Conservation (phyloP, 768 basidiomycete species). For the Dentipellis fragilis region DNA sequence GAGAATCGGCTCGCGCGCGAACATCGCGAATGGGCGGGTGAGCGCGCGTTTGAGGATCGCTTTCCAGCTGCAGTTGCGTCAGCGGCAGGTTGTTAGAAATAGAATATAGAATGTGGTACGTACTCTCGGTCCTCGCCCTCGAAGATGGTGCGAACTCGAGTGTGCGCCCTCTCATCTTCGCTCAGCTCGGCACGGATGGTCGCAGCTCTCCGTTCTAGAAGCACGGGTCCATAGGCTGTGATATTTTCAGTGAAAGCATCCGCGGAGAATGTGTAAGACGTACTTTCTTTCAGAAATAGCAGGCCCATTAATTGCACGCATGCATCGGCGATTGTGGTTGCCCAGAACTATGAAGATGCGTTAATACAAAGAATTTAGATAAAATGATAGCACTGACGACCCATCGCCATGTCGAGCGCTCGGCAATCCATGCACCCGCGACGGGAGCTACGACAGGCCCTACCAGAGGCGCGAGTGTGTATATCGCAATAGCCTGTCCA, state of each 20-base stretch:
- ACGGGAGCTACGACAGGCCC: slow-evolving; percentile 59
- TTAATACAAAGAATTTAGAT: background rate
- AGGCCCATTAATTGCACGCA: slow-evolving; percentile 45
- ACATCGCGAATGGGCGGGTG: slow-evolving; percentile 56
- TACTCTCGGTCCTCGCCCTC: slow-evolving; percentile 33
- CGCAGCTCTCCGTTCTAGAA: slow-evolving; percentile 42
- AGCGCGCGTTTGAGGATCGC: slow-evolving; percentile 42
- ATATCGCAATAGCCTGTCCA: slow-evolving; percentile 54
- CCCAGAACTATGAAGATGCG: background rate
- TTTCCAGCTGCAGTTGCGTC: slow-evolving; percentile 32
- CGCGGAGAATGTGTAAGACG: slow-evolving; percentile 9
- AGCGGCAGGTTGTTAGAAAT: background rate
- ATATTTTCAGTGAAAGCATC: background rate
- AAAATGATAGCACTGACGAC: slow-evolving; percentile 29
- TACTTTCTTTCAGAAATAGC: slow-evolving; percentile 55
- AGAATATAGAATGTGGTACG: slow-evolving; percentile 14
- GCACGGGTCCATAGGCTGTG: slow-evolving; percentile 20
- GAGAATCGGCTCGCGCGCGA: slow-evolving; percentile 51
- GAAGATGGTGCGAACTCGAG: slow-evolving; percentile 36
- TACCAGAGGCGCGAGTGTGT: slow-evolving; percentile 53
- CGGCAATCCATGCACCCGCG: slow-evolving; percentile 56
- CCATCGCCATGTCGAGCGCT: slow-evolving; percentile 64
- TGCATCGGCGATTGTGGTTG: slow-evolving; percentile 34
- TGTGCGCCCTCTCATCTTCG: slow-evolving; percentile 30
- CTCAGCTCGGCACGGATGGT: slow-evolving; percentile 34